Percentiles rank a stretch among this genome's conserved stretches.
Conservation (phyloP, 176 grass and related monocot species). For the Secale cereale region DNA sequence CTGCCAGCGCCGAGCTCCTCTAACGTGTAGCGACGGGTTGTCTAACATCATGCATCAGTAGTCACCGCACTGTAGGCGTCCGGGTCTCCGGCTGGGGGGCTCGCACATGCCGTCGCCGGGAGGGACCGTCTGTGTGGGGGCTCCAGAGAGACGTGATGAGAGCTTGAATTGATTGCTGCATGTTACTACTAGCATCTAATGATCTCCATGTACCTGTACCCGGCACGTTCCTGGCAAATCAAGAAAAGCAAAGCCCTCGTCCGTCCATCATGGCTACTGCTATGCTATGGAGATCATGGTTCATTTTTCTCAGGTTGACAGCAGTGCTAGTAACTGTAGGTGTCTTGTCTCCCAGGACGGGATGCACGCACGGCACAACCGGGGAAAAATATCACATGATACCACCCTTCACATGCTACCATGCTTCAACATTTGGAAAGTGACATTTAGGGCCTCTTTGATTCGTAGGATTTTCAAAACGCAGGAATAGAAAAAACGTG, state of each 20-base stretch:
- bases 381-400: too few relatives aligned
- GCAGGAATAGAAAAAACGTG: too few relatives aligned
- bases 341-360: too few relatives aligned
- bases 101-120: constrained; percentile 7
- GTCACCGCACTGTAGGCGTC: neutral
- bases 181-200: neutral
- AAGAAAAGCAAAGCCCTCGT: constrained; percentile 25
- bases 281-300: neutral
- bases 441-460: too few relatives aligned
- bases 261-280: neutral
- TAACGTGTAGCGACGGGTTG: neutral
- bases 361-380: too few relatives aligned
- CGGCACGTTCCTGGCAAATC: too few relatives aligned
- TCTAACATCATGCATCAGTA: neutral
- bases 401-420: too few relatives aligned
- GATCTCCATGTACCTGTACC: neutral
- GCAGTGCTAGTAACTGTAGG: neutral
- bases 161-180: constrained; percentile 13
- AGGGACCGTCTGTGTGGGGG: neutral
- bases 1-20: too few relatives aligned
- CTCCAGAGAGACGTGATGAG: neutral
- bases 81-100: constrained; percentile 11
- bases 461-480: too few relatives aligned
- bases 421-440: too few relatives aligned
- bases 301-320: neutral